A percentile compares a stretch with the other conserved stretches of the same genome.
These are phyloP conservation scores for Neonectria faginata DNA, from an alignment of 2,329 filamentous ascomycete species.

Conservation along the genomic window DNA sequence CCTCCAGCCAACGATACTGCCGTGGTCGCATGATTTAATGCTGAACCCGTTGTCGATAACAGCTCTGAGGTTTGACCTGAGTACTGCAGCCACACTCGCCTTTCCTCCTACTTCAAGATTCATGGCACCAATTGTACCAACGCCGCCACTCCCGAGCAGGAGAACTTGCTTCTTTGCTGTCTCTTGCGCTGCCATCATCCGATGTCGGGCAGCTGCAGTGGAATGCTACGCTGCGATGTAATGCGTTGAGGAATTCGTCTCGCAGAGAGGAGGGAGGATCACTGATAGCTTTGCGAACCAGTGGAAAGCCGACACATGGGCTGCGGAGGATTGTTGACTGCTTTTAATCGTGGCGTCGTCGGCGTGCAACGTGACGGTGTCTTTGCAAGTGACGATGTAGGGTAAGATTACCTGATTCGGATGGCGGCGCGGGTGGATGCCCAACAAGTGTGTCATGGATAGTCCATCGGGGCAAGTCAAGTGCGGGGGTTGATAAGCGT, in stretches of 20 bases:
- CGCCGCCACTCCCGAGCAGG: not conserved
- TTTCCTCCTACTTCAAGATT: conserved; percentile 1
- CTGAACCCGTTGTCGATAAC: conserved; percentile 4
- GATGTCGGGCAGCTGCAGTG: not conserved
- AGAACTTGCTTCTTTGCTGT: not conserved
- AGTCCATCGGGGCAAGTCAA: not conserved
- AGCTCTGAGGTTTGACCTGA: conserved; percentile 1
- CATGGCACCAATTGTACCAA: conserved; percentile 3
- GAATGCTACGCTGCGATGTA: not conserved
- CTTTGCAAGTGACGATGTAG: not conserved
- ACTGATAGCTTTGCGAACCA: not conserved
- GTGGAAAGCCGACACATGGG: conserved; percentile 5
- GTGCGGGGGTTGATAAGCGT: conserved; percentile 9
- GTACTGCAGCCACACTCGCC: not conserved
- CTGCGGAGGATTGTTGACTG: not conserved
- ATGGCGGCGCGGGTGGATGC: not conserved
- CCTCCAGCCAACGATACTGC: not conserved
- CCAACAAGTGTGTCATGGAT: not conserved
- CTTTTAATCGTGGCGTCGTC: not conserved
- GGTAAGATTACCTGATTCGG: conserved; percentile 11
- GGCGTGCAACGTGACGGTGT: not conserved
- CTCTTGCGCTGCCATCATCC: not conserved
- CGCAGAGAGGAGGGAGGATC: not conserved
- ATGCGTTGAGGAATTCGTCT: not conserved
- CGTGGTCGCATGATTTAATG: conserved; percentile 3